Evolutionary conservation across 371 early-diverging fungal species (phyloP).

Genomic region (Mortierella sp.): DNA sequence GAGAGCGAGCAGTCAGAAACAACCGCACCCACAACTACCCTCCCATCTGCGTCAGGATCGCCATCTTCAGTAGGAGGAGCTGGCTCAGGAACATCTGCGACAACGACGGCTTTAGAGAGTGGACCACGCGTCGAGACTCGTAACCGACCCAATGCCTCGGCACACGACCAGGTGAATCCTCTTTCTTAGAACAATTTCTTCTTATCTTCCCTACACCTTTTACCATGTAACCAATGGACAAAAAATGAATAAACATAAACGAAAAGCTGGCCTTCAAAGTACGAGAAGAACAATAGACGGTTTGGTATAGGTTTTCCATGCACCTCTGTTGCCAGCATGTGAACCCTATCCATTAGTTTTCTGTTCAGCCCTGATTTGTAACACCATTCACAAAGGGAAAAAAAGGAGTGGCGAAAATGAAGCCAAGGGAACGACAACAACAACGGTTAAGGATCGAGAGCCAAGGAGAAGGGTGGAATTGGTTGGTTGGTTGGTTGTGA

Average conservation of each 20-base stretch:
- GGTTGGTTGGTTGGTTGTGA: neutral
- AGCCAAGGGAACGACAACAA: neutral
- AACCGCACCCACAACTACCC: neutral
- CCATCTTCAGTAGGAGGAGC: constrained; percentile 4
- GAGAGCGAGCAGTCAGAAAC: constrained; percentile 4
- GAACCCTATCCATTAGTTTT: neutral
- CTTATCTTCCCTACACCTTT: neutral
- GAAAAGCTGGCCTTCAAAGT: constrained; percentile 12
- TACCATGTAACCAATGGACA: neutral
- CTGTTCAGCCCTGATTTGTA: neutral
- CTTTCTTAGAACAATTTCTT: neutral
- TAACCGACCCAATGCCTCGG: constrained; percentile 13
- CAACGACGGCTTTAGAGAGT: constrained; percentile 30
- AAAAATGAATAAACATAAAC: constrained; percentile 1
- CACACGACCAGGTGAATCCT: constrained; percentile 15
- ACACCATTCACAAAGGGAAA: neutral
- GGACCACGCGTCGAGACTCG: constrained; percentile 28
- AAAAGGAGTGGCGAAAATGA: neutral
- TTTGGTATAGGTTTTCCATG: neutral
- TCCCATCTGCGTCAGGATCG: constrained; percentile 19
- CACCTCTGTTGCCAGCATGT: neutral
- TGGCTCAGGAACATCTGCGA: constrained; percentile 3
- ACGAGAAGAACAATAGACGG: neutral
- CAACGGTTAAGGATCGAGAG: neutral
- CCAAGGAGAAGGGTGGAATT: neutral